Conservation (phyloP, 176 grass and related monocot species). For the Ensete ventricosum region DNA sequence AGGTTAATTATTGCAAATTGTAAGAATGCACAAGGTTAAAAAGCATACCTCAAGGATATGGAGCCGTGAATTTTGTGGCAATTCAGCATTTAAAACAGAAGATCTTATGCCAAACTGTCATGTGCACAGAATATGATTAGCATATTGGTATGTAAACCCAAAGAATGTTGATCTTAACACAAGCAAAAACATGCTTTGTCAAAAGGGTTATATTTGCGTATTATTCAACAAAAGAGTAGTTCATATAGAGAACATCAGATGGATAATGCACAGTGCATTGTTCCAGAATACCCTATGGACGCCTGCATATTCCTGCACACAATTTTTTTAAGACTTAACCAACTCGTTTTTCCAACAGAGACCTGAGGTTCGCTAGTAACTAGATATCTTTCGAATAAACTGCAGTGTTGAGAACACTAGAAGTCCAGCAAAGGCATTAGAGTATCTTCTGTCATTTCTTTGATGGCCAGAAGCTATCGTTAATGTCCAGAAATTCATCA, state of each 20-base stretch:
- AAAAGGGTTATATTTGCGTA: no score
- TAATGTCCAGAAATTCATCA: no score
- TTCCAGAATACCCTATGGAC: not conserved
- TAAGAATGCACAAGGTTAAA: not conserved
- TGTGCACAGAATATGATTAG: not conserved
- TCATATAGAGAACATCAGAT: no score
- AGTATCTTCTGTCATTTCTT: not conserved
- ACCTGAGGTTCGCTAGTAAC: not conserved
- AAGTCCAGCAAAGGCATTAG: not conserved
- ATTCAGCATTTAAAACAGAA: conserved; percentile 87
- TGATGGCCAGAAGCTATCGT: no score
- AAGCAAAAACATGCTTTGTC: not conserved
- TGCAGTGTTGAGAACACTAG: not conserved
- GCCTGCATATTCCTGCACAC: not conserved
- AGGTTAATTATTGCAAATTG: no score
- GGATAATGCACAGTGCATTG: not conserved
- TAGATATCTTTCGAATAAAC: not conserved
- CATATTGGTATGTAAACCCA: not conserved
- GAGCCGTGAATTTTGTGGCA: conserved; percentile 95
- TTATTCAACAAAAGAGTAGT: no score
- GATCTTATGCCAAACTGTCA: conserved; percentile 86
- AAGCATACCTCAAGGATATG: conserved; percentile 81
- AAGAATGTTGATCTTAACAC: conserved; percentile 13
- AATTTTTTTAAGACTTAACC: not conserved
- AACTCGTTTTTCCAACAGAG: not conserved